Conservation (phyloP, 140 eudicot species). For the Ambrosia hybrid region DNA sequence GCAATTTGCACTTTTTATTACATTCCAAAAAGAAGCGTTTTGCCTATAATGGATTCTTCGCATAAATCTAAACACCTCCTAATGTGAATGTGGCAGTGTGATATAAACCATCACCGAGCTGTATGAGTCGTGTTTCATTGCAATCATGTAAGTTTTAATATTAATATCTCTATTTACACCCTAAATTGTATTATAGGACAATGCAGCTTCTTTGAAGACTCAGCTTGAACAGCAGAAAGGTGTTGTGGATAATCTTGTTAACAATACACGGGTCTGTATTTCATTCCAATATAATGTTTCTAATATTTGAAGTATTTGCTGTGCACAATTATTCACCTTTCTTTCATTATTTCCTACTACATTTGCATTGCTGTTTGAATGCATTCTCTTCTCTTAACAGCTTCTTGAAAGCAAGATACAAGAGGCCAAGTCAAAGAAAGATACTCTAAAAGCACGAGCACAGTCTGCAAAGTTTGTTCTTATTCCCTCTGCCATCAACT, state of each 20-base stretch:
- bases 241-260: constrained; percentile 82
- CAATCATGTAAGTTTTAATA: not conserved
- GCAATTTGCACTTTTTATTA: no score
- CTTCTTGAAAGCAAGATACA: constrained; percentile 92
- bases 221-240: constrained; percentile 94
- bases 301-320: not conserved
- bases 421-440: constrained; percentile 92
- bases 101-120: not conserved
- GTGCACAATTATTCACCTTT: constrained; percentile 5
- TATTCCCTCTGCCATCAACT: not conserved
- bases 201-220: constrained; percentile 70
- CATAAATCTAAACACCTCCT: no score
- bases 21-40: no score
- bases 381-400: constrained; percentile 41
- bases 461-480: constrained; percentile 89
- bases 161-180: constrained; percentile 1
- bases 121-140: not conserved
- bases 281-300: not conserved
- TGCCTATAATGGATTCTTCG: no score
- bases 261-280: constrained; percentile 77
- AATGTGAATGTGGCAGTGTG: no score
- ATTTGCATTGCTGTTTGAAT: not conserved
- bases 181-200: constrained; percentile 53
- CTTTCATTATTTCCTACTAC: not conserved
- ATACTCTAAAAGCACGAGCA: constrained; percentile 96